Conservation (phyloP, 345 rosid genomes). For the Clarkia xantiana region DNA sequence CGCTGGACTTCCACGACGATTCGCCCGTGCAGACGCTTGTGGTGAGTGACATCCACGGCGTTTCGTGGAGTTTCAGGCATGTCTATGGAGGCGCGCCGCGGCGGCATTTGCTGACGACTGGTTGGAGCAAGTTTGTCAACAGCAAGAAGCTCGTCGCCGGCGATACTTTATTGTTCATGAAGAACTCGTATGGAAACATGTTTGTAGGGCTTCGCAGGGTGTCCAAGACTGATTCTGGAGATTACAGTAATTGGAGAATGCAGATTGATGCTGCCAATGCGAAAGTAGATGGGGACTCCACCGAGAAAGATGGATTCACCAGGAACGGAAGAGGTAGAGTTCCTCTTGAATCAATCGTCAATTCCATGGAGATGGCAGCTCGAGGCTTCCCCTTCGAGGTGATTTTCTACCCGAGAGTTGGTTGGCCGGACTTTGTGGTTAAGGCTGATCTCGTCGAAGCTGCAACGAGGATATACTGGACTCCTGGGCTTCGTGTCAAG, state of each 20-base stretch:
- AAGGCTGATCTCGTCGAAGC: slow-evolving; percentile 61
- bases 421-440: slow-evolving; percentile 63
- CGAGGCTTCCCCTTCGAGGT: slow-evolving; percentile 54
- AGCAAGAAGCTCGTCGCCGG: slow-evolving; percentile 75
- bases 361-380: slow-evolving; percentile 40
- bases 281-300: slow-evolving; percentile 8
- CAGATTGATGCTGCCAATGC: slow-evolving; percentile 7
- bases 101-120: slow-evolving; percentile 73
- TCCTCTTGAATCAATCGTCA: slow-evolving; percentile 33
- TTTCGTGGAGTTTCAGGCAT: slow-evolving; percentile 64
- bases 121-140: slow-evolving; percentile 93
- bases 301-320: slow-evolving; percentile 8
- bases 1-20: slow-evolving; percentile 46
- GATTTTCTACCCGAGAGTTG: slow-evolving; percentile 56
- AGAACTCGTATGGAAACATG: slow-evolving; percentile 32
- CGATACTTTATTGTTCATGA: slow-evolving; percentile 77
- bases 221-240: slow-evolving; percentile 11
- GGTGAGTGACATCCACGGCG: slow-evolving; percentile 61
- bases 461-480: slow-evolving; percentile 32
- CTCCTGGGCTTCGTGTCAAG: slow-evolving; percentile 58
- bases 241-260: slow-evolving; percentile 36
- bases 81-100: slow-evolving; percentile 87
- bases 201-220: slow-evolving; percentile 57
- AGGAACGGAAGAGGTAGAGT: slow-evolving; percentile 32
- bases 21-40: slow-evolving; percentile 67